Evolutionary conservation across 176 grass and related monocot genomes (phyloP).

Genomic region (Carex pumila): DNA sequence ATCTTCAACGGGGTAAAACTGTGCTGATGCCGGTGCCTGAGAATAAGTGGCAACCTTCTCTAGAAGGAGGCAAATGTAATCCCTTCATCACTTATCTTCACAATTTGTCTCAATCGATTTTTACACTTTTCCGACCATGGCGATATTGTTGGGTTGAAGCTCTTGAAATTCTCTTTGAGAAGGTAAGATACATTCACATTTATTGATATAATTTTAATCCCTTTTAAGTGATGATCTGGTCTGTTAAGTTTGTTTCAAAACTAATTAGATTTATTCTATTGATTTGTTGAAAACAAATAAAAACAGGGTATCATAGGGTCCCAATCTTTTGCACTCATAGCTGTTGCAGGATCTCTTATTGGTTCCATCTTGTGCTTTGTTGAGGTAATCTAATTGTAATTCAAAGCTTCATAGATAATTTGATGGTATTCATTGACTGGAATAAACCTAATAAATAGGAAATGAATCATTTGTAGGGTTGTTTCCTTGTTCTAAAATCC

Average conservation of each 20-base stretch:
- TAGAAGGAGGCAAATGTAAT: not conserved
- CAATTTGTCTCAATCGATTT: not conserved
- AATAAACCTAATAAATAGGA: not conserved
- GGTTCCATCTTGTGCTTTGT: constrained; percentile 76
- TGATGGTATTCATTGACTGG: not conserved
- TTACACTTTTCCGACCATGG: not conserved
- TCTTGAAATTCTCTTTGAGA: constrained; percentile 37
- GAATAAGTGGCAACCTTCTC: not conserved
- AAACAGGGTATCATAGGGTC: constrained; percentile 49
- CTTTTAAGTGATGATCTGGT: not conserved
- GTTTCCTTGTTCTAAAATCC: constrained; percentile 45
- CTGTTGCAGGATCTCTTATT: constrained; percentile 67
- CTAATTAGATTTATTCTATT: not conserved
- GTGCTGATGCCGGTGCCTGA: constrained; percentile 1
- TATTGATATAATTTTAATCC: not conserved
- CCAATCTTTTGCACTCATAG: constrained; percentile 61
- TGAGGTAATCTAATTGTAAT: constrained; percentile 37
- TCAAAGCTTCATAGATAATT: not conserved
- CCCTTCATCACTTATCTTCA: constrained; percentile 3
- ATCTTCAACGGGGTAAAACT: constrained; percentile 15
- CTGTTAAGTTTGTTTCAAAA: not conserved
- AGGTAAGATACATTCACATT: constrained; percentile 25
- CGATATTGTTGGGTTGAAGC: constrained; percentile 24
- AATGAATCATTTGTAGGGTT: constrained; percentile 35
- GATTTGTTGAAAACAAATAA: not conserved